These are phyloP conservation scores for Odontarrhena argentea DNA, from an alignment of 345 rosid species.

Conservation along the genomic window DNA sequence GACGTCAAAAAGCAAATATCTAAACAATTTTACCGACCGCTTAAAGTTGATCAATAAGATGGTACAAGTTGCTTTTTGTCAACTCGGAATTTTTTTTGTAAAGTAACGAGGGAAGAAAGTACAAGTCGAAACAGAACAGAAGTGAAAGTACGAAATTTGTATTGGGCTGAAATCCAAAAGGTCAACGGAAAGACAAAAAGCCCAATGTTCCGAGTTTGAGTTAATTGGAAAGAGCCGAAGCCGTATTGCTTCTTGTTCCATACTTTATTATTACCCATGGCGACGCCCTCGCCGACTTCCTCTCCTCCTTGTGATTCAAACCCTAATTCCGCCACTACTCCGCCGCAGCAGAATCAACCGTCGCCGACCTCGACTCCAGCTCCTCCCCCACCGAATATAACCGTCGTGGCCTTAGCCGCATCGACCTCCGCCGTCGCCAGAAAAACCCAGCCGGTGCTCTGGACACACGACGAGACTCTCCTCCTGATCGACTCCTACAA, in stretches of 20 bases:
- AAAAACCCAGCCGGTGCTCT: conserved; percentile 64
- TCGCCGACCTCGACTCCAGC: neutral
- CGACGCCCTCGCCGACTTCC: conserved; percentile 38
- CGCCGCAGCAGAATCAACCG: conserved; percentile 16
- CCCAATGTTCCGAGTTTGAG: conserved; percentile 7
- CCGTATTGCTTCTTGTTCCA: neutral
- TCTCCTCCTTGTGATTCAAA: conserved; percentile 36
- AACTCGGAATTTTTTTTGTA: no score
- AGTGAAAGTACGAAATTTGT: no score
- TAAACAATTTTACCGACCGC: no score
- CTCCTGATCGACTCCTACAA: conserved; percentile 65
- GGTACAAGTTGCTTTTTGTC: no score
- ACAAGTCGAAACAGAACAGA: no score
- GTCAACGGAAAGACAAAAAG: conserved; percentile 1
- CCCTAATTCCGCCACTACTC: conserved; percentile 41
- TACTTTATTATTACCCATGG: conserved; percentile 5
- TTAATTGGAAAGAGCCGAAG: conserved; percentile 3
- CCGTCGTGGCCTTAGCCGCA: conserved; percentile 36
- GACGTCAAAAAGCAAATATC: no score
- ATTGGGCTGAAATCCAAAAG: neutral
- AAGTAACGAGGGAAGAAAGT: no score
- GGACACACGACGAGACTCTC: conserved; percentile 75
- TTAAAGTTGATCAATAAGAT: no score
- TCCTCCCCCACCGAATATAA: conserved; percentile 13
- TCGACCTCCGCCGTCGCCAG: conserved; percentile 30